Evolutionary conservation across 257 asterid genomes (phyloP).

Genomic region (Haberlea rhodopensis): DNA sequence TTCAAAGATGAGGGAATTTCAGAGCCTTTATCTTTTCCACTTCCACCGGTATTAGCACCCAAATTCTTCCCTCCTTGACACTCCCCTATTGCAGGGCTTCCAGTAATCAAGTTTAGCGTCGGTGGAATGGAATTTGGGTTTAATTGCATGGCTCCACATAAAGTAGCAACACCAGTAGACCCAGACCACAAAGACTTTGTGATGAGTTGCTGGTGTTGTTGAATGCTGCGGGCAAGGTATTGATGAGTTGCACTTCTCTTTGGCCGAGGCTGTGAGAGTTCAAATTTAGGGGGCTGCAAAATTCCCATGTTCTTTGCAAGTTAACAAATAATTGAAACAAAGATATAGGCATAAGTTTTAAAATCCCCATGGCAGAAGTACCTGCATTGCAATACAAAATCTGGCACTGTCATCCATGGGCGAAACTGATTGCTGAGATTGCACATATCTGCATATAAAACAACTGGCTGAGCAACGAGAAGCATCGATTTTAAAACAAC

Average conservation of each 20-base stretch:
- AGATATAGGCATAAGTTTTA: background rate
- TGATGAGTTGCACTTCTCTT: constrained; percentile 58
- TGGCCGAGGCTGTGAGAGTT: constrained; percentile 38
- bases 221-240: constrained; percentile 46
- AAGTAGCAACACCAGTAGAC: constrained; percentile 30
- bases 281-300: constrained; percentile 48
- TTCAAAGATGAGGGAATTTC: constrained; percentile 33
- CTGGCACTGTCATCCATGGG: constrained; percentile 38
- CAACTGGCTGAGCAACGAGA: constrained; percentile 23
- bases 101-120: constrained; percentile 24
- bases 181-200: constrained; percentile 36
- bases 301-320: constrained; percentile 6
- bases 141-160: constrained; percentile 26
- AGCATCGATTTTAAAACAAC: constrained; percentile 9
- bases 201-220: constrained; percentile 40
- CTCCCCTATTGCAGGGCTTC: constrained; percentile 28
- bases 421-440: constrained; percentile 30
- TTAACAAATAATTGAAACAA: constrained; percentile 16
- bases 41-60: constrained; percentile 18
- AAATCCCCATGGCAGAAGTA: constrained; percentile 15
- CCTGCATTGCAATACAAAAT: constrained; percentile 39
- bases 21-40: constrained; percentile 36
- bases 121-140: constrained; percentile 30
- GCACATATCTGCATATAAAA: constrained; percentile 37
- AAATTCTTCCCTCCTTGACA: constrained; percentile 28